Evolutionary conservation across 2,329 filamentous ascomycete species (phyloP).

Genomic region (Aspergillus clavatus): DNA sequence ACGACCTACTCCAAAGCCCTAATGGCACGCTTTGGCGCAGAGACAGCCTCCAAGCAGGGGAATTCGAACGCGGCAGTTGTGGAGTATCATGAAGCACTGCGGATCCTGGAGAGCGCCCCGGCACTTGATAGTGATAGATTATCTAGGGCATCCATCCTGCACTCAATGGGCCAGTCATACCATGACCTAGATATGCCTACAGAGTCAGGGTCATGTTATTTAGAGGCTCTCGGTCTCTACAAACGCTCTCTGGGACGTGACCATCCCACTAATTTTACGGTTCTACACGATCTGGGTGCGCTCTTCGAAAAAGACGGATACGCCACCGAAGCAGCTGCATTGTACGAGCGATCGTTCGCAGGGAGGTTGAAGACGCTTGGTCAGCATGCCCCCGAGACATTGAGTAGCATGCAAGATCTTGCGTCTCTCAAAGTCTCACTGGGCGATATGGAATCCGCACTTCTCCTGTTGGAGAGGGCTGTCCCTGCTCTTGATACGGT

Average conservation of each 20-base stretch:
- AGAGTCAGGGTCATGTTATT: conserved; percentile 26
- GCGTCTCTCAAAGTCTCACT: conserved; percentile 24
- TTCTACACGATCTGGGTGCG: conserved; percentile 26
- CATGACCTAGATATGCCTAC: conserved; percentile 19
- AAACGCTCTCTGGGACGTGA: conserved; percentile 27
- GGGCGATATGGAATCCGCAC: conserved; percentile 25
- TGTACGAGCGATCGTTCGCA: conserved; percentile 29
- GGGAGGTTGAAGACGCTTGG: conserved; percentile 27
- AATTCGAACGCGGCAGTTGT: conserved; percentile 20
- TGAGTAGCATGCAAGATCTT: conserved; percentile 28
- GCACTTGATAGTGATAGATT: conserved; percentile 22
- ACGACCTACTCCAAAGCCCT: conserved; percentile 18
- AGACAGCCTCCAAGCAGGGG: conserved; percentile 19
- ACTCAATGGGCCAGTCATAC: conserved; percentile 24
- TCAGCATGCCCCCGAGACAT: conserved; percentile 27
- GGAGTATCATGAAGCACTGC: conserved; percentile 23
- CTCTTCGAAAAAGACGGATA: conserved; percentile 28
- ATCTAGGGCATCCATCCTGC: conserved; percentile 22
- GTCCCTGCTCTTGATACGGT: conserved; percentile 28
- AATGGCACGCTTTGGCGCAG: conserved; percentile 18
- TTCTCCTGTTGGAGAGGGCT: conserved; percentile 25
- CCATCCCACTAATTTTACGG: conserved; percentile 22
- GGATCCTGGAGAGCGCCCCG: conserved; percentile 18
- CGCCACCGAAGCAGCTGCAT: conserved; percentile 26
- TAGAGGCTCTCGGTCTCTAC: conserved; percentile 25